phyloP scores from a whole-genome alignment of 2,329 filamentous ascomycete genomes.

The Bipolaris sorokiniana region DNA sequence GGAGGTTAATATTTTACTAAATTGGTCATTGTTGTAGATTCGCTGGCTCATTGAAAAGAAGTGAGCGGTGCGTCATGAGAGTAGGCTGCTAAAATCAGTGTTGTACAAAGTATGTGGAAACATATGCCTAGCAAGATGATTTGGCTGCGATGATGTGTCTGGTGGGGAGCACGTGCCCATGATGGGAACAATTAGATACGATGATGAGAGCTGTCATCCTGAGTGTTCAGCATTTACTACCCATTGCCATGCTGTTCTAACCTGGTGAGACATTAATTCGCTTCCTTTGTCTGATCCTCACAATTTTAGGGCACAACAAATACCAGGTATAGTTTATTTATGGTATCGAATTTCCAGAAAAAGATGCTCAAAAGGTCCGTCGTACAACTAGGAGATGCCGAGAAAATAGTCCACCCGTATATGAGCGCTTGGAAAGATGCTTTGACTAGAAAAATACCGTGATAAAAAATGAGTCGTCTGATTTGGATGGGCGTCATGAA shows the following conservation, averaged over 20 bases:
- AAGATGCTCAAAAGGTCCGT: constrained; percentile 4
- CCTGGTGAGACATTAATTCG: neutral
- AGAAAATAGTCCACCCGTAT: constrained; percentile 8
- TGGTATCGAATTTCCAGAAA: constrained; percentile 1
- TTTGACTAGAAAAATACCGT: constrained; percentile 1
- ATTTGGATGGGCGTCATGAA: constrained; percentile 28
- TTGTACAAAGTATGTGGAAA: constrained; percentile 19
- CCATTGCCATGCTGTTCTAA: neutral
- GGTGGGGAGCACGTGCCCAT: neutral
- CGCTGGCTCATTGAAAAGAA: neutral
- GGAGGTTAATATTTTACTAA: neutral
- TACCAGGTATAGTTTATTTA: constrained; percentile 1
- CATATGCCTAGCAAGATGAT: neutral
- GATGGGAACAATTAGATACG: neutral
- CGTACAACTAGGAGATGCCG: constrained; percentile 13
- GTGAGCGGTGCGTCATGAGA: constrained; percentile 4
- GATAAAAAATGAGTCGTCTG: constrained; percentile 21
- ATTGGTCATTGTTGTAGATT: neutral
- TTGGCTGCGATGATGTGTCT: neutral
- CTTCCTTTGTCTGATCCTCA: neutral
- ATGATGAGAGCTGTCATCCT: neutral
- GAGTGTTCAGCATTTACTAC: neutral
- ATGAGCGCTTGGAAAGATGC: neutral
- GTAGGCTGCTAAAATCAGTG: neutral
- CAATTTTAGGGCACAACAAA: constrained; percentile 7